These are phyloP conservation scores for Russula ochroleuca DNA, from an alignment of 768 basidiomycete genomes.

Conservation along the genomic window DNA sequence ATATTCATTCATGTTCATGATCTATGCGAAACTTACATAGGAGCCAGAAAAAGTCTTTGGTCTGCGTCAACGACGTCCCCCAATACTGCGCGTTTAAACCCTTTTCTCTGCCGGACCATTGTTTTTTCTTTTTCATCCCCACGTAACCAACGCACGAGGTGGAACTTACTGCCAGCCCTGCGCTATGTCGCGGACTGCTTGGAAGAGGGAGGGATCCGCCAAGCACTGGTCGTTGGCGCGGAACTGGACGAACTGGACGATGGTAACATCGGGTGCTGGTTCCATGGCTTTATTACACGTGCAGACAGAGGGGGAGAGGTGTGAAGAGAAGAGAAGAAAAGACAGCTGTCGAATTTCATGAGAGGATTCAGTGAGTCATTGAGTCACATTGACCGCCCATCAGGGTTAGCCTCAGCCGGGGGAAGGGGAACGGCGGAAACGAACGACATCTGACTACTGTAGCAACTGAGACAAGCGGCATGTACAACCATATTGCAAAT, in stretches of 20 bases:
- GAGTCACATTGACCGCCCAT: no score
- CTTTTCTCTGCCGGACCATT: not conserved
- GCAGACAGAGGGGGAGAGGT: not conserved
- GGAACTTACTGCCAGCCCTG: conserved; percentile 16
- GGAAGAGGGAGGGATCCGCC: conserved; percentile 7
- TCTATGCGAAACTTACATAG: conserved; percentile 6
- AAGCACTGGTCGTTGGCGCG: not conserved
- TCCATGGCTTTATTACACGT: not conserved
- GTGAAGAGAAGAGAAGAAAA: not conserved
- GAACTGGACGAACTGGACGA: conserved; percentile 13
- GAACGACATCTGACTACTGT: no score
- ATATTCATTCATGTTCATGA: no score
- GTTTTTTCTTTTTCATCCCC: not conserved
- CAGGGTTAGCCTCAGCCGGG: no score
- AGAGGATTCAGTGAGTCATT: no score
- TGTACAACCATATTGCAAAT: no score
- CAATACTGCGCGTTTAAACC: conserved; percentile 15
- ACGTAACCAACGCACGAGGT: not conserved
- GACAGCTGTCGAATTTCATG: not conserved
- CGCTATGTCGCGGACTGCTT: not conserved
- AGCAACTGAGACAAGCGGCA: no score
- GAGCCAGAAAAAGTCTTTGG: conserved; percentile 10
- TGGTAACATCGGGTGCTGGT: not conserved
- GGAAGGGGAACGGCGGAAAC: no score
- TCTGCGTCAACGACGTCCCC: not conserved